Evolutionary conservation across 2,329 filamentous ascomycete genomes (phyloP), one percentile per base, ranked within the genome.

Genomic region (Ascochyta koolunga): DNA sequence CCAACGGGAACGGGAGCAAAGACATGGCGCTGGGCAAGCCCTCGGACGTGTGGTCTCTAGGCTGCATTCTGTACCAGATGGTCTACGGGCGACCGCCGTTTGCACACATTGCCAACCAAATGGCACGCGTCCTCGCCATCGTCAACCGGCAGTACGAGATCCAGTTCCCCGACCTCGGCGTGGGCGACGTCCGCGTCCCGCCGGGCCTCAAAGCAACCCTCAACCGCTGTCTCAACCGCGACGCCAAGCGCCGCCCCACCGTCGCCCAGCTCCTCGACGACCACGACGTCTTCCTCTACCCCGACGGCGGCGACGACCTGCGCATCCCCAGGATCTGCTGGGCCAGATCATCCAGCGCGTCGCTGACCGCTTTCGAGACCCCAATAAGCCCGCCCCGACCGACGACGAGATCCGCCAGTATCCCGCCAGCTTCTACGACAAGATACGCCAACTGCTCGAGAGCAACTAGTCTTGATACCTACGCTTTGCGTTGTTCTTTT

Each of bases 31-130:
- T 99, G 6, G 96, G 95, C 55, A 98, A 98, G 70, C 91, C 95
- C 6, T 95, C 89, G 64, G 95, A 99, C 73, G 88, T 99, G 16
- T 99, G 95, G 95, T 93, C 89, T 72, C 78, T 99, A 13, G 95
- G 95, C 16, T 99, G 95, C 71, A 98, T 99, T 57, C 80, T 99
- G 13, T 99, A 96, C 77, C 93, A 98, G 72, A 96, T 99, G 90
- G 90, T 93, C 0, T 99, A 99, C 71, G 95, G 95, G n/a, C 83
- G 89, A n/a, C 89, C 91, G 3, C 95, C 95, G 0, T 99, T 99
- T 69, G 92, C 89, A 13, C 93, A 98, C 71, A 96, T 99, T 64
- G 80, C 86, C 54, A 95, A 93, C 75, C 90, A 88, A 68, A 90
- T 96, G 79, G 86, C 90, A 32, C 87, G 91, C 19, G 95, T 96